phyloP scores from a whole-genome alignment of 2,329 filamentous ascomycete genomes.

The Fusarium sp. region DNA sequence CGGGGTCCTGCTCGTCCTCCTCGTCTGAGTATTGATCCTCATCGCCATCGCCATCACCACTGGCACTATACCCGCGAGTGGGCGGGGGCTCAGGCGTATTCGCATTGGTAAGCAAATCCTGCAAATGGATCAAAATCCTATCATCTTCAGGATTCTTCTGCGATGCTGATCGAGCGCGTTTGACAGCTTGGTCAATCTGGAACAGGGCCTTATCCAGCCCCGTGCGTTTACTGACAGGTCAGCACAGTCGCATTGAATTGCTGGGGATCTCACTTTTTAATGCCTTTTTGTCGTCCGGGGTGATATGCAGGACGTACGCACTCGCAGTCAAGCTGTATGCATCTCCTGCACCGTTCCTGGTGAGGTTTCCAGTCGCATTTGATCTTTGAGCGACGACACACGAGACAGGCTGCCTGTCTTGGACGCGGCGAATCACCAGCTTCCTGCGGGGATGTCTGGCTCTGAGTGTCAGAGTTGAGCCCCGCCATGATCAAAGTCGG shows the following conservation, averaged over 20 bases:
- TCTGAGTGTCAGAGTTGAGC: constrained; percentile 25
- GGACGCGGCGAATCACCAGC: constrained; percentile 49
- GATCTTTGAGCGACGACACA: constrained; percentile 76
- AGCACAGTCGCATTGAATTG: background rate
- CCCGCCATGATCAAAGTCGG: constrained; percentile 34
- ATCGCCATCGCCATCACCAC: constrained; percentile 43
- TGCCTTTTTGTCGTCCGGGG: constrained; percentile 79
- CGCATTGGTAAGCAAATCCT: constrained; percentile 55
- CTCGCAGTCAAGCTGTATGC: constrained; percentile 68
- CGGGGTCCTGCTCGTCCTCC: constrained; percentile 47
- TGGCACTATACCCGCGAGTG: constrained; percentile 34
- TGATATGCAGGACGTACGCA: constrained; percentile 81
- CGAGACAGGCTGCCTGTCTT: constrained; percentile 69
- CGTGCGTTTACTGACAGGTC: constrained; percentile 72
- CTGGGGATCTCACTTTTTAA: constrained; percentile 74
- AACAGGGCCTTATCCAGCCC: constrained; percentile 80
- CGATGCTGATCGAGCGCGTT: constrained; percentile 63
- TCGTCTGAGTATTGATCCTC: constrained; percentile 53
- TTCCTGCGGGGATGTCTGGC: constrained; percentile 39
- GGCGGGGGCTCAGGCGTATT: constrained; percentile 38
- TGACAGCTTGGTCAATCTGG: constrained; percentile 78
- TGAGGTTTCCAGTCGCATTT: constrained; percentile 71
- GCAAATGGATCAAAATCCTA: constrained; percentile 60
- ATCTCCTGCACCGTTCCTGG: constrained; percentile 70
- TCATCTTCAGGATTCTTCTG: constrained; percentile 60